Conservation (phyloP, 2,329 filamentous ascomycete genomes). For the Pestalotiopsis sp. region DNA sequence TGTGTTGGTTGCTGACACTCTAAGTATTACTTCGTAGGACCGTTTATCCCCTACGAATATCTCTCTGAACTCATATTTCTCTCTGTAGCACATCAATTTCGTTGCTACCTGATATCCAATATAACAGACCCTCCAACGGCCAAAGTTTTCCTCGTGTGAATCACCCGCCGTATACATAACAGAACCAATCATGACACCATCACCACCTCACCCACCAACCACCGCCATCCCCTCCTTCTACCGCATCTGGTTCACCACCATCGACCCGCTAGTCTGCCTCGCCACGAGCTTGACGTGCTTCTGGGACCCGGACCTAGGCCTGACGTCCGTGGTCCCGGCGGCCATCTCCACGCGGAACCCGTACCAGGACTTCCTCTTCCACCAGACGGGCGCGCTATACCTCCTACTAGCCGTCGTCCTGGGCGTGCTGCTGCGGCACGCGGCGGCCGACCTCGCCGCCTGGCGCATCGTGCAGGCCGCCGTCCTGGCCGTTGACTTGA, state of each 20-base stretch:
- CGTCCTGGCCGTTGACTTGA: not conserved
- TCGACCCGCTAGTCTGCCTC: not conserved
- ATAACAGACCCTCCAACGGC: not conserved
- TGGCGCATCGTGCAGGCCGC: not conserved
- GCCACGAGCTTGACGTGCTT: not conserved
- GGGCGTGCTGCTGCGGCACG: not conserved
- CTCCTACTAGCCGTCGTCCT: not conserved
- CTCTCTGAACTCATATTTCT: not conserved
- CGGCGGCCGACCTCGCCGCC: not conserved
- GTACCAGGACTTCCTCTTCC: not conserved
- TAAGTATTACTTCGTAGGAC: too few species aligned
- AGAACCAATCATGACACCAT: not conserved
- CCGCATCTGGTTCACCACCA: not conserved
- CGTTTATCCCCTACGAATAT: too few species aligned
- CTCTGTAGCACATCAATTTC: too few species aligned
- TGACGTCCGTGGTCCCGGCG: not conserved
- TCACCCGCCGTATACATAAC: not conserved
- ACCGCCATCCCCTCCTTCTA: not conserved
- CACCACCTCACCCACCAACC: not conserved
- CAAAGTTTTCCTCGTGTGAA: not conserved
- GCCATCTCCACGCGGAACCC: not conserved
- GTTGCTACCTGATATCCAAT: too few species aligned
- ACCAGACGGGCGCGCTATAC: not conserved
- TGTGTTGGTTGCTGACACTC: too few species aligned
- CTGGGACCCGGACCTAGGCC: not conserved